Conservation (phyloP, 116 monocot species). For the Posidonia oceanica region DNA sequence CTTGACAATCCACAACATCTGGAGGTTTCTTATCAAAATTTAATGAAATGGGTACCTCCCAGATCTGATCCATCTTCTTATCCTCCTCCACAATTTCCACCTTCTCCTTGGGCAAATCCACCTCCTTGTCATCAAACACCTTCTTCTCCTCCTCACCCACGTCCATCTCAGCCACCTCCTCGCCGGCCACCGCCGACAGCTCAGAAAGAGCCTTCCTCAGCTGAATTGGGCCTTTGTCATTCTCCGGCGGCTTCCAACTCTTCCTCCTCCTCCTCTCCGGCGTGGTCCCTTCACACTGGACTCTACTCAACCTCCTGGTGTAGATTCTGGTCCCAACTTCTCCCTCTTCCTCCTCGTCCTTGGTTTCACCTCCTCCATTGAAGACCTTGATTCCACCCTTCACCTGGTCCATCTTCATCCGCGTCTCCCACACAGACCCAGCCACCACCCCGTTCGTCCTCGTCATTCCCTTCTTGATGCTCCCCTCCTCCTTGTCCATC, state of each 20-base stretch:
- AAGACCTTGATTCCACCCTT: slow-evolving; percentile 78
- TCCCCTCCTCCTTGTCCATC: background rate
- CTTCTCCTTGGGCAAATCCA: slow-evolving; percentile 18
- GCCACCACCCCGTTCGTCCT: slow-evolving; percentile 25
- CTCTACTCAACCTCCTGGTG: slow-evolving; percentile 21
- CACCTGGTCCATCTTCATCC: slow-evolving; percentile 79
- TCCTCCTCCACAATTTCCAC: slow-evolving; percentile 7
- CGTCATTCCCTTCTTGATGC: slow-evolving; percentile 22
- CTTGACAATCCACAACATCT: slow-evolving; percentile 1
- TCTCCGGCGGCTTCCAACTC: slow-evolving; percentile 50
- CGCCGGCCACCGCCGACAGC: background rate
- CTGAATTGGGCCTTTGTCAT: slow-evolving; percentile 16
- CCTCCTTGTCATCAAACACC: slow-evolving; percentile 50
- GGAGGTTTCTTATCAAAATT: slow-evolving; percentile 9
- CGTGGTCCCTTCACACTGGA: background rate
- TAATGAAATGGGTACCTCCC: slow-evolving; percentile 2
- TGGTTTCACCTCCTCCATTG: slow-evolving; percentile 11
- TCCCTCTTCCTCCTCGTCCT: slow-evolving; percentile 4
- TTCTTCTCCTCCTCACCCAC: slow-evolving; percentile 9
- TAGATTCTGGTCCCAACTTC: slow-evolving; percentile 6
- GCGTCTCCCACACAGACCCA: slow-evolving; percentile 41
- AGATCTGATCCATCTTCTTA: slow-evolving; percentile 17
- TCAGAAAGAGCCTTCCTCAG: slow-evolving; percentile 35
- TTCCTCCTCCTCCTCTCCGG: slow-evolving; percentile 42
- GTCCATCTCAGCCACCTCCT: slow-evolving; percentile 1